Base-by-base conservation (phyloP, 192 early-diverging fungal species). In the Backusella luteola region DNA sequence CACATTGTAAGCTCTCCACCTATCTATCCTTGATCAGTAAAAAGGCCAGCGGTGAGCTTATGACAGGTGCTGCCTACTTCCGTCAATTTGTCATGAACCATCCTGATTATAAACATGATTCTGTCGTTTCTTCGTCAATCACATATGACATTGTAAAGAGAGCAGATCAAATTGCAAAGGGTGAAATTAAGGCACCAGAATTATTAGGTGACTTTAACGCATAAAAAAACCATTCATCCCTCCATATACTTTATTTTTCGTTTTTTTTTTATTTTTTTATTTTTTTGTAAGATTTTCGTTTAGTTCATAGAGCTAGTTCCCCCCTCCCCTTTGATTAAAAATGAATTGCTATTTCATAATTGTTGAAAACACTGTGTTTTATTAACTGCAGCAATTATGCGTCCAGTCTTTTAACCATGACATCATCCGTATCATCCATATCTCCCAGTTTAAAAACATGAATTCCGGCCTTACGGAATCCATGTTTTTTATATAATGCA, bases 31-130 rank as follows among this genome's bases (percentile, higher is more conserved):
- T 98, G 68, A 88, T 99, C 59, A 88, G 89, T 23, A 89, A 88
- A 34, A 91, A 92, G 38, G 96, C 97, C 1, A 89, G 91, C 74
- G 97, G 98, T 3, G 82, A 88, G 26, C 78, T 96, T 34, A 87
- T 94, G 86, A 99, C 98, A 0, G 90, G 86, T 7, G 98, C 98
- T 21, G 85, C 89, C 8, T 99, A 95, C 93, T 93, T 97, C 42
- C 91, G 98, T 69, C 84, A 92, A 34, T 97, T 98, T 87, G 95
- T 97, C 29, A 87, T 84, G 49, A 84, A 80, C 63, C 98, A 99
- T 74, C 93, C 95, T 3, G 91, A 87, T 6, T 99, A 99, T 86
- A 90, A 92, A 71, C 85, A 91, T 29, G 98, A 99, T 84, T 95
- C 93, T 38, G 93, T 96, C 0, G 94, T 99, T 7, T 87, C 90